A percentile compares a stretch with the other conserved stretches of the same genome.
Conservation (phyloP, 352 stramenopile genomes). For the Pilasporangium apinafurcum region DNA sequence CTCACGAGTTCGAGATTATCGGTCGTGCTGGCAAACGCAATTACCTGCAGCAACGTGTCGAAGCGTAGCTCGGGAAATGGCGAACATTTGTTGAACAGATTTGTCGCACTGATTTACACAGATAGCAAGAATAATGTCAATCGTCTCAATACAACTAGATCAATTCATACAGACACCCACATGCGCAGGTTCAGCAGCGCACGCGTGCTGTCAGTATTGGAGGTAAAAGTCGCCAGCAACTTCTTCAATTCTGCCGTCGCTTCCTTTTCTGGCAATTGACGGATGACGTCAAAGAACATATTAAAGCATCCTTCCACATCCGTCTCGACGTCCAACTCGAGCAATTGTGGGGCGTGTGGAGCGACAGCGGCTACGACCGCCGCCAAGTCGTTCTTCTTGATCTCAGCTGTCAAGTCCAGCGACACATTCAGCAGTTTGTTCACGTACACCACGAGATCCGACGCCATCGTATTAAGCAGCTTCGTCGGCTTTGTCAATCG, state of each 20-base stretch:
- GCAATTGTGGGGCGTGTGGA: slow-evolving; percentile 45
- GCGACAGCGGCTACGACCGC: slow-evolving; percentile 39
- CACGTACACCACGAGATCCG: slow-evolving; percentile 71
- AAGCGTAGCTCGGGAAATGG: slow-evolving; percentile 58
- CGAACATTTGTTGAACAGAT: slow-evolving; percentile 72
- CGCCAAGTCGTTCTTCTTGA: slow-evolving; percentile 56
- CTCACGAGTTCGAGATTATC: slow-evolving; percentile 53
- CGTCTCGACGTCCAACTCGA: slow-evolving; percentile 65
- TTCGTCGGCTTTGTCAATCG: not conserved
- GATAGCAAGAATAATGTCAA: not conserved
- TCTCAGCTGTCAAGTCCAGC: slow-evolving; percentile 42
- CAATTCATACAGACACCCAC: slow-evolving; percentile 15
- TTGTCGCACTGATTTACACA: slow-evolving; percentile 27
- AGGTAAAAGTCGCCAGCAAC: slow-evolving; percentile 40
- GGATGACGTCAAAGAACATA: slow-evolving; percentile 55
- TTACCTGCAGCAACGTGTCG: slow-evolving; percentile 50
- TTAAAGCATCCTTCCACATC: slow-evolving; percentile 73
- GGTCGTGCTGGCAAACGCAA: slow-evolving; percentile 50
- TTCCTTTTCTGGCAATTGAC: slow-evolving; percentile 22
- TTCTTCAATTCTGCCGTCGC: slow-evolving; percentile 26
- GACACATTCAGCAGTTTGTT: slow-evolving; percentile 64
- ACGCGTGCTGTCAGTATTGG: slow-evolving; percentile 35
- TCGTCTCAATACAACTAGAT: not conserved
- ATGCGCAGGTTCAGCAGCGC: slow-evolving; percentile 65
- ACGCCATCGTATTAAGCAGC: slow-evolving; percentile 10